A percentile compares a stretch with the other conserved stretches of the same genome.
Conservation (phyloP, 2,329 filamentous ascomycete genomes). For the Macrophomina phaseolina region DNA sequence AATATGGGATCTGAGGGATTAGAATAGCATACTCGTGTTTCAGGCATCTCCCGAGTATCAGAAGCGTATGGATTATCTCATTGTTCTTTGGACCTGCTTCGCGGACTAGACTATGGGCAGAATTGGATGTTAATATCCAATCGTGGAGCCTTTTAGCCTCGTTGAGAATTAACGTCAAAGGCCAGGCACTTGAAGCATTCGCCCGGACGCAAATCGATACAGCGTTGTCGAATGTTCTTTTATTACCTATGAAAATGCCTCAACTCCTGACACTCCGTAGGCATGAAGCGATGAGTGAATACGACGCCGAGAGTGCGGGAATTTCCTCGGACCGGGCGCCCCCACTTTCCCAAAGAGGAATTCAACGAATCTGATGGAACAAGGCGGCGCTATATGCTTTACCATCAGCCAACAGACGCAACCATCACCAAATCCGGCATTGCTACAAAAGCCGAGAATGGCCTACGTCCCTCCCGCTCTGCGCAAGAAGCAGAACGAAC, state of each 20-base stretch:
- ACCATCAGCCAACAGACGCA: not conserved
- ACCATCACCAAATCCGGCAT: not conserved
- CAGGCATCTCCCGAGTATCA: not conserved
- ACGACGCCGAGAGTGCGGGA: not conserved
- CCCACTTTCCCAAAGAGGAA: not conserved
- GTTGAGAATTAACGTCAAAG: too few species aligned
- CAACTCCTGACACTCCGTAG: too few species aligned
- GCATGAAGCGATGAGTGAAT: too few species aligned
- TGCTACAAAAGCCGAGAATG: not conserved
- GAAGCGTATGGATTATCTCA: not conserved
- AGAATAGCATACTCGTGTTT: slow-evolving; percentile 3
- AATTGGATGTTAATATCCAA: too few species aligned
- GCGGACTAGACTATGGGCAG: too few species aligned
- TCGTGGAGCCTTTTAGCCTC: too few species aligned
- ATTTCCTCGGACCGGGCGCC: slow-evolving; percentile 1
- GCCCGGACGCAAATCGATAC: too few species aligned
- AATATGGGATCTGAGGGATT: not conserved
- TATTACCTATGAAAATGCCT: too few species aligned
- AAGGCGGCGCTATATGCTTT: not conserved
- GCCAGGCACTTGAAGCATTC: not conserved
- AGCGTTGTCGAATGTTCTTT: not conserved
- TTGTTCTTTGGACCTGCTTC: not conserved
- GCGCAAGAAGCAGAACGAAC: slow-evolving; percentile 7
- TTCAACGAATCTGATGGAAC: not conserved
- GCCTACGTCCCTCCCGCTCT: slow-evolving; percentile 22